A percentile compares a stretch with the other conserved stretches of the same genome.
phyloP scores from a whole-genome alignment of 345 rosid genomes.

The Cardiospermum halicacabum region DNA sequence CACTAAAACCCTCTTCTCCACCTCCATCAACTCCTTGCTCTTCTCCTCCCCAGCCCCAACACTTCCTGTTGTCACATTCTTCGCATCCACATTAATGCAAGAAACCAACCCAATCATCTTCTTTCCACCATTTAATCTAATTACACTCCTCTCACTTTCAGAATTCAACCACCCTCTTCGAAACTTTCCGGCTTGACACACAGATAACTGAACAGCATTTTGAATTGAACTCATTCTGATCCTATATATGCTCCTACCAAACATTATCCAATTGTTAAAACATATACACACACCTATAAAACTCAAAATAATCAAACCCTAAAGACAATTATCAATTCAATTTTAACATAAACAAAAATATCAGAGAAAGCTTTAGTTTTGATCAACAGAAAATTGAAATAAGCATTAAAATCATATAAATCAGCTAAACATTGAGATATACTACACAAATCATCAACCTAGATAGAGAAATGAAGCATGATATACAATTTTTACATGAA shows the following conservation, averaged over 20 bases:
- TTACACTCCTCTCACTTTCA: slow-evolving; percentile 2
- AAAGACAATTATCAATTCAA: too few relatives aligned
- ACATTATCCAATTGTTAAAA: not conserved
- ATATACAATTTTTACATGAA: too few relatives aligned
- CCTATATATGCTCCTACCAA: not conserved
- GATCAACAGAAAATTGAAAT: too few relatives aligned
- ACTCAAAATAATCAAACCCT: too few relatives aligned
- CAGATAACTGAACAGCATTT: slow-evolving; percentile 5
- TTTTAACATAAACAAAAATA: too few relatives aligned
- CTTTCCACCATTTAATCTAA: slow-evolving; percentile 6
- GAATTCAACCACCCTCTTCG: slow-evolving; percentile 8
- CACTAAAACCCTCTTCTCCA: slow-evolving; percentile 51
- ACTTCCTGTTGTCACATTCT: slow-evolving; percentile 8
- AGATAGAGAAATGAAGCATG: too few relatives aligned
- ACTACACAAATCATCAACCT: too few relatives aligned
- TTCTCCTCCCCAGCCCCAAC: slow-evolving; percentile 11
- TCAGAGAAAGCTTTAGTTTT: too few relatives aligned
- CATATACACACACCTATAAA: too few relatives aligned
- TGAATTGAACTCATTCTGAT: slow-evolving; percentile 18
- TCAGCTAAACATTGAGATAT: not conserved
- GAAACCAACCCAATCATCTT: slow-evolving; percentile 4
- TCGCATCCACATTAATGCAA: slow-evolving; percentile 26
- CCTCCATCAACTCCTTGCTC: slow-evolving; percentile 58
- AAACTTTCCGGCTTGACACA: slow-evolving; percentile 16
- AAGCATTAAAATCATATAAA: not conserved